phyloP scores from a whole-genome alignment of 768 basidiomycete species.

The Lentinula lateritia region DNA sequence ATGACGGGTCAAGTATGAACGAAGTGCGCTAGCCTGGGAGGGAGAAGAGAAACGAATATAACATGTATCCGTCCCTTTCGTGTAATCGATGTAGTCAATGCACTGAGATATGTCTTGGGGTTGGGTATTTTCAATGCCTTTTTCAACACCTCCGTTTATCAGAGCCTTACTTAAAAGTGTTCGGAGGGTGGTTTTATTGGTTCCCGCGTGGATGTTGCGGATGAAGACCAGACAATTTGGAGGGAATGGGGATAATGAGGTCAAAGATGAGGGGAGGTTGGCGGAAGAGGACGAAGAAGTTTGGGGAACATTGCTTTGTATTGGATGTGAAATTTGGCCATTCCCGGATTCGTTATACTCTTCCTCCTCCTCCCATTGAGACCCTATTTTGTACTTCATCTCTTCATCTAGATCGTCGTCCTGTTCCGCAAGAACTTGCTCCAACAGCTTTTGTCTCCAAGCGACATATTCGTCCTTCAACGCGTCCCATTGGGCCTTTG shows the following conservation, averaged over 20 bases:
- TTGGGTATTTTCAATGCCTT: not conserved
- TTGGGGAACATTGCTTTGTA: not conserved
- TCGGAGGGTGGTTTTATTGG: slow-evolving; percentile 78
- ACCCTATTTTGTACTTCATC: not conserved
- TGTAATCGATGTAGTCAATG: slow-evolving; percentile 72
- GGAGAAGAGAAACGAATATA: slow-evolving; percentile 62
- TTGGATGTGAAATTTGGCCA: not conserved
- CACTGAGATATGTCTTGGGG: slow-evolving; percentile 4
- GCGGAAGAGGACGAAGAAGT: not conserved
- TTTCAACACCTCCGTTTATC: not conserved
- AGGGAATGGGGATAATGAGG: slow-evolving; percentile 26
- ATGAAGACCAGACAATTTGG: slow-evolving; percentile 64
- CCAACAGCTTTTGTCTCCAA: slow-evolving; percentile 51
- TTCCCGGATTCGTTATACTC: not conserved
- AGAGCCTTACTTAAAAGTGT: slow-evolving; percentile 47
- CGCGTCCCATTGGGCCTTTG: slow-evolving; percentile 56
- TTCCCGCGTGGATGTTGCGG: slow-evolving; percentile 64
- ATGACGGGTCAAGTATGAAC: slow-evolving; percentile 35
- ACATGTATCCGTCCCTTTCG: slow-evolving; percentile 72
- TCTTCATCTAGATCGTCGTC: slow-evolving; percentile 23
- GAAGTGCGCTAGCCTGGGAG: slow-evolving; percentile 36
- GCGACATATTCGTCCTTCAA: slow-evolving; percentile 66
- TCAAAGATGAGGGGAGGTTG: not conserved
- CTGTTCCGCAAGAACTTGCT: slow-evolving; percentile 25
- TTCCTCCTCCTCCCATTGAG: not conserved